Percentiles rank a stretch among this genome's conserved stretches.
Evolutionary conservation across 139 green algal species (phyloP).

Genomic region (Micractinium sp.): DNA sequence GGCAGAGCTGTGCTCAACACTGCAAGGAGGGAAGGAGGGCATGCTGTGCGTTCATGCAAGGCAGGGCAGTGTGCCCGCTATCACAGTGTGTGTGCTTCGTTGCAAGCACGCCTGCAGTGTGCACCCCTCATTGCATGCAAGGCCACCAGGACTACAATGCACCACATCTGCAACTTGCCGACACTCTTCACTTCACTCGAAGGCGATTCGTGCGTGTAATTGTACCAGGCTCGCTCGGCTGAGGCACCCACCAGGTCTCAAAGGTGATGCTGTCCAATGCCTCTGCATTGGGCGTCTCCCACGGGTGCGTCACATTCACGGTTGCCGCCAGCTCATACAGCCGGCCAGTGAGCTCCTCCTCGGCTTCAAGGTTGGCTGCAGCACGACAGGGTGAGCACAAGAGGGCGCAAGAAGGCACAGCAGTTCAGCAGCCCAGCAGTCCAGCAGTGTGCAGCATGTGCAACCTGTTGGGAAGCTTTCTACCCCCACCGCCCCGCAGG

Average conservation of each 20-base stretch:
- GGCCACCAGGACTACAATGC: not conserved
- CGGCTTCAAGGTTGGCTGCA: not conserved
- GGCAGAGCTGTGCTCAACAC: not conserved
- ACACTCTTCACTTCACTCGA: not conserved
- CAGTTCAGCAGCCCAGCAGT: no score
- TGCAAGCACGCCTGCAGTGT: not conserved
- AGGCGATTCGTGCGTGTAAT: not conserved
- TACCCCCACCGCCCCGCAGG: no score
- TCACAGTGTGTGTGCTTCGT: no score
- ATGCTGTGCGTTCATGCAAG: no score
- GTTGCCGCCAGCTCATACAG: constrained; percentile 5
- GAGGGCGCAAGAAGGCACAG: no score
- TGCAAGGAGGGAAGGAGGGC: not conserved
- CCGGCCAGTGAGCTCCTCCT: not conserved
- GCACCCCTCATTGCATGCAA: not conserved
- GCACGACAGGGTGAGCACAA: not conserved
- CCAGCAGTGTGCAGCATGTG: no score
- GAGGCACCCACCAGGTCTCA: not conserved
- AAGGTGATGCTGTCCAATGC: constrained; percentile 7
- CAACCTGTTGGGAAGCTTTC: no score
- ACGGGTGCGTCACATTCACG: constrained; percentile 9
- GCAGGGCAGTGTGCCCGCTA: no score
- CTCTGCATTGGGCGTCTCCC: not conserved
- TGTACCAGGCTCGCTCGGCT: not conserved
- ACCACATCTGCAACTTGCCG: not conserved